Evolutionary conservation across 495 filamentous ascomycete genomes (phyloP).

Genomic region (Diplogelasinospora grovesii): DNA sequence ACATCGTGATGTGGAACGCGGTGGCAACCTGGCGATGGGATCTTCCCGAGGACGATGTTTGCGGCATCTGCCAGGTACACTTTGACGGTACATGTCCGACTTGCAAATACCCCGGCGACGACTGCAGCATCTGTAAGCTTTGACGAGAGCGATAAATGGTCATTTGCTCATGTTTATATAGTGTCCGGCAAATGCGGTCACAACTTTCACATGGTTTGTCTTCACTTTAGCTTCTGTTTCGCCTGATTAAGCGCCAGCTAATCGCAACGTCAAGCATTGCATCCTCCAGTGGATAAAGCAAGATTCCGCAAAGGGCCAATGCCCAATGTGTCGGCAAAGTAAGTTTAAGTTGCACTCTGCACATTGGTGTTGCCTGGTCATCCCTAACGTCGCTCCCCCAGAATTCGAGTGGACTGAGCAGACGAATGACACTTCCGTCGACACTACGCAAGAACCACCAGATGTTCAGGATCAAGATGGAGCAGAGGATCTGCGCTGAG

Average conservation of each 20-base stretch:
- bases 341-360: conserved; percentile 26
- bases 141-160: neutral
- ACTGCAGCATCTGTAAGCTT: conserved; percentile 78
- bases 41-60: conserved; percentile 95
- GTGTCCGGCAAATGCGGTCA: conserved; percentile 95
- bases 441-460: conserved; percentile 8
- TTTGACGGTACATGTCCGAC: conserved; percentile 97
- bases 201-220: conserved; percentile 87
- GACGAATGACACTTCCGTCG: conserved; percentile 15
- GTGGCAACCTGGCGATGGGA: conserved; percentile 98
- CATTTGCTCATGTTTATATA: conserved; percentile 27
- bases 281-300: conserved; percentile 94
- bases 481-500: too few relatives aligned
- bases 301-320: conserved; percentile 86
- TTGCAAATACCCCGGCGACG: conserved; percentile 96
- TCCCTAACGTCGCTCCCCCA: conserved; percentile 20
- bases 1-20: conserved; percentile 84
- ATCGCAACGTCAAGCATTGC: conserved; percentile 61
- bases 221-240: neutral
- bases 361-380: neutral
- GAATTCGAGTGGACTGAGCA: conserved; percentile 61
- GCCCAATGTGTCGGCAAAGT: conserved; percentile 98
- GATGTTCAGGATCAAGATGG: neutral
- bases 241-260: neutral
- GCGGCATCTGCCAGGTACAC: conserved; percentile 95